Evolutionary conservation across 2,329 filamentous ascomycete species (phyloP).

Genomic region (Pseudocercospora fuligena): DNA sequence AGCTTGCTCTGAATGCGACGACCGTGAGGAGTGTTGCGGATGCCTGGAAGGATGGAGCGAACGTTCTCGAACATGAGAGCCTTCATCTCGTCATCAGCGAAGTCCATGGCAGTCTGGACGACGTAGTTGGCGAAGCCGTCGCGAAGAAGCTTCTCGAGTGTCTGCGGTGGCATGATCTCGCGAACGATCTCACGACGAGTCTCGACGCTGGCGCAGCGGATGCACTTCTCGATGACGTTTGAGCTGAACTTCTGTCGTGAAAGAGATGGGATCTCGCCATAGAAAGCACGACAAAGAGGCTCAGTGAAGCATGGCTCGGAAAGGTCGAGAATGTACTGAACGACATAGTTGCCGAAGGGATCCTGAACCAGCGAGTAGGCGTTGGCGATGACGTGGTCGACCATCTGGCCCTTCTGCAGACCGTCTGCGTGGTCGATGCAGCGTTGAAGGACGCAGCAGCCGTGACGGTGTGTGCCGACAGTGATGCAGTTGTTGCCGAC

Average conservation of each 20-base stretch:
- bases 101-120: constrained; percentile 92
- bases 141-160: constrained; percentile 86
- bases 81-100: constrained; percentile 75
- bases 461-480: constrained; percentile 95
- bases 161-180: constrained; percentile 74
- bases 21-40: constrained; percentile 90
- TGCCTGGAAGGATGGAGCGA: constrained; percentile 79
- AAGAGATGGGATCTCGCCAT: constrained; percentile 69
- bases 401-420: constrained; percentile 83
- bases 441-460: constrained; percentile 95
- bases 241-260: constrained; percentile 99
- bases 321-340: constrained; percentile 96
- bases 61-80: constrained; percentile 79
- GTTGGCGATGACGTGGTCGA: constrained; percentile 83
- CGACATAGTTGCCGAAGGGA: constrained; percentile 97
- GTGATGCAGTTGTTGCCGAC: constrained; percentile 85
- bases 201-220: constrained; percentile 77
- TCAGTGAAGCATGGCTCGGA: constrained; percentile 87
- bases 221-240: constrained; percentile 92
- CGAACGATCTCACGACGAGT: constrained; percentile 82
- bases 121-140: constrained; percentile 98
- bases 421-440: constrained; percentile 97
- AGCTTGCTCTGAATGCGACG: constrained; percentile 94
- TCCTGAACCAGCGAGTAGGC: constrained; percentile 92
- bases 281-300: constrained; percentile 81